Evolutionary conservation across 768 basidiomycete genomes (phyloP), one percentile per base, ranked within the genome.

Genomic region (Suillus subaureus): DNA sequence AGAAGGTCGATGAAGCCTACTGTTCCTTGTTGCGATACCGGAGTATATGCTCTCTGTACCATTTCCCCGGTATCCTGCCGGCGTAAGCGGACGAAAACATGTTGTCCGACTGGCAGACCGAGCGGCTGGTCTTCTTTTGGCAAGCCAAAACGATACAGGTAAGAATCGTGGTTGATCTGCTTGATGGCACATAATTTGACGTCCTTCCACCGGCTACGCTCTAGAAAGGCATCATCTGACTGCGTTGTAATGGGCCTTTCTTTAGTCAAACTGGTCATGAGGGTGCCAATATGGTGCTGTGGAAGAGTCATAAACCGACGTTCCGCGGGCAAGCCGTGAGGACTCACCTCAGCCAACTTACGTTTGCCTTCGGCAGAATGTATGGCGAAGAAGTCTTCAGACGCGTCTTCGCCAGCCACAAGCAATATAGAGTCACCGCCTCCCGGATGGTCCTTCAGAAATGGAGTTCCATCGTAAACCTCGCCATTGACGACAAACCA

Each of bases 331-430:
- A 63, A 49, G 42, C 18, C 51, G 21, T 6, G 26, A 62, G 11
- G 51, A 64, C 66, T 11, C 52, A 76, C 84, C 68, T 82, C 79
- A 0, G 78, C 80, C 11, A 87, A 76, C 70, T 83, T 80, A 28
- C 64, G 65, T 62, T 79, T 81, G 3, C 82, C 85, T 64, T 84
- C 83, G 11, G 78, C 73, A n/a, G 84, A 85, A 72, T 88, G 88
- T 61, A 89, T 87, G 0, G 86, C 84, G 73, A 87, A 78, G 72
- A 89, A 89, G 65, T 89, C 87, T 16, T 89, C 88, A 1, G 86
- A 84, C 3, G 84, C 83, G 67, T 89, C 88, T 67, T 87, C 79
- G 0, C 87, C 87, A 1, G 86, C 86, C 12, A 84, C 82, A 23
- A 85, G 75, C 16, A 78, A 73, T 63, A 89, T 89, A 2, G 85